Evolutionary conservation across 2,329 filamentous ascomycete genomes (phyloP).

Genomic region (Orbilia brochopaga): DNA sequence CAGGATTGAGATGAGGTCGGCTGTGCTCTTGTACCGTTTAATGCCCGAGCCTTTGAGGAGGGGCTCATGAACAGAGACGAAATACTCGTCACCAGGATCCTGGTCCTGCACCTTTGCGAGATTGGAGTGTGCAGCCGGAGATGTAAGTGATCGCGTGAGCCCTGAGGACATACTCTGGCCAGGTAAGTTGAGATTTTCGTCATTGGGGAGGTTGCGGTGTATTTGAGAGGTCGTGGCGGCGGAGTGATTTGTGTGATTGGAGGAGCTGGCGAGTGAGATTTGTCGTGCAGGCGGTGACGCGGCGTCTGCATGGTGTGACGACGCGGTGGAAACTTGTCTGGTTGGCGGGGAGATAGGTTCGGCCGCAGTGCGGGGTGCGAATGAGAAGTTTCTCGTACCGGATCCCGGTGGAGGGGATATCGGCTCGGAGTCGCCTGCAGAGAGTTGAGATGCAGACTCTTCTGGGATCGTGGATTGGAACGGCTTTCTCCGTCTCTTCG

Average conservation of each 20-base stretch:
- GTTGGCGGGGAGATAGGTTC: conserved; percentile 46
- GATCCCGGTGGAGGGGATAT: conserved; percentile 28
- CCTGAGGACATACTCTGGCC: conserved; percentile 62
- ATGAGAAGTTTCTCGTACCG: conserved; percentile 42
- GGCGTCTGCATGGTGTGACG: conserved; percentile 24
- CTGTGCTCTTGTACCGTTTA: conserved; percentile 79
- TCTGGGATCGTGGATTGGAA: conserved; percentile 47
- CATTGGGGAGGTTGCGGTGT: conserved; percentile 58
- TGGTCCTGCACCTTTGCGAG: conserved; percentile 30
- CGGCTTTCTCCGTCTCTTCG: conserved; percentile 52
- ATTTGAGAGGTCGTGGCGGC: conserved; percentile 37
- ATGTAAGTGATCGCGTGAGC: conserved; percentile 65
- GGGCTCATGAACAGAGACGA: conserved; percentile 46
- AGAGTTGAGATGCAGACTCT: conserved; percentile 44
- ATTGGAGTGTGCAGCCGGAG: conserved; percentile 39
- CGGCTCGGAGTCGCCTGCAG: conserved; percentile 33
- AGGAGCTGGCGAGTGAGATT: conserved; percentile 35
- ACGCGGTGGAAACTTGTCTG: conserved; percentile 37
- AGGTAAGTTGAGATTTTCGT: conserved; percentile 60
- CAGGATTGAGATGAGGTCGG: conserved; percentile 89
- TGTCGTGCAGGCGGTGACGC: conserved; percentile 46
- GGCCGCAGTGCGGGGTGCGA: conserved; percentile 45
- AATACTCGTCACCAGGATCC: conserved; percentile 49
- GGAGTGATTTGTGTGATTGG: conserved; percentile 41
- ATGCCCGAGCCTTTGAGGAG: conserved; percentile 25